Base-by-base conservation (phyloP, 176 grass and related monocot species). In the Chrysopogon serrulatus region DNA sequence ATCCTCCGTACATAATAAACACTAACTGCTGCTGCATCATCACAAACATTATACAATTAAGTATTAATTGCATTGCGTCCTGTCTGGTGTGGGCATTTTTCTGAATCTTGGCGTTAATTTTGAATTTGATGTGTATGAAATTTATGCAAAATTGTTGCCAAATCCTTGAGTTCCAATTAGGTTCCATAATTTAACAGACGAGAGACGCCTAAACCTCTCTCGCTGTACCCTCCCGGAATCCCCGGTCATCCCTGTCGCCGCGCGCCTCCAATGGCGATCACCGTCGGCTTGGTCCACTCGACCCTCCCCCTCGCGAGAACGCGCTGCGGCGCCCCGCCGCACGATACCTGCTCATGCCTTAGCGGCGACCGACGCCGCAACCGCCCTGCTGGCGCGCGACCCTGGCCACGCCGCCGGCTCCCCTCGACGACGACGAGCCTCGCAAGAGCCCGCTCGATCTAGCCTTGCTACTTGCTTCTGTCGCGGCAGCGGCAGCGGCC, bases 181-280 rank as follows among this genome's bases (percentile, higher is more conserved):
- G 6, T 12, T 40, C 16, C 6, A 17, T 77, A 28, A 45, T 31
- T 61, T 43, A 40, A 7, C 9, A 59, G n/a, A 41, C 8, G 5
- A 16, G 30, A 31, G 13, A 28, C 19, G 36, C 48, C 18, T 49
- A 53, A 21, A 23, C 19, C 19, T 17, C 49, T 53, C 18, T 21
- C 4, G 19, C 48, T 53, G 48, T 53, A 54, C 49, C 36, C 5
- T 37, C 36, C 49, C 19, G 45, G 14, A 16, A 16, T 53, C 6
- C 6, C 48, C 6, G 5, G 1, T 8, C 6, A 5, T 19, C 47
- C 47, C 47, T 27, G 32, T n/a, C 14, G 12, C 6, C 3, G 21
- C 31, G 10, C 43, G 8, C 36, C 10, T 35, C 44, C 10, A 4
- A 88, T 82, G 79, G 86, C 65, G 32, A 85, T 71, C 83, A 9